Evolutionary conservation across 1,139 yeast species (phyloP), one percentile per base, ranked within the genome.

Genomic region (Magnusiomyces sp.): DNA sequence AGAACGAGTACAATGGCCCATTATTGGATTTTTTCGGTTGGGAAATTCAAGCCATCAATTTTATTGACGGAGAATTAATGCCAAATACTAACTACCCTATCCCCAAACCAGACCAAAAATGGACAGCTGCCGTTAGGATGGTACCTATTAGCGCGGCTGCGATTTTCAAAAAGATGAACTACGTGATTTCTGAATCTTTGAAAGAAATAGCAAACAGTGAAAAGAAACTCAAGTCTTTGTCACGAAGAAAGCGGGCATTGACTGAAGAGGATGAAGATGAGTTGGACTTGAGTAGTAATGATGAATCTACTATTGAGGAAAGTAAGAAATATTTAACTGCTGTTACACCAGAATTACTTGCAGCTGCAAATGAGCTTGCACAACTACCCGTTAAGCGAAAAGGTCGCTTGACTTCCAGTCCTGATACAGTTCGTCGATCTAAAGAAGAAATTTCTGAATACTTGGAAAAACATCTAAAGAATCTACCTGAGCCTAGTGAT

Each of bases 401-500:
- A n/a, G 48, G 46, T n/a, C 48, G 50, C 23, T 33, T 45, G 29
- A 45, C 41, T 14, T 34, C 43, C 20, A 48, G 46, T 2, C 50
- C 49, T 4, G 54, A 51, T 31, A 51, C 54, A 1, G 40, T 46
- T 7, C 46, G 52, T 1, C 33, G 52, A 16, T 36, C 52, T 2
- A 41, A 46, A 11, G 47, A 46, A 34, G 54, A 51, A 34, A 46
- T 48, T 37, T 53, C 52, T 19, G 40, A 40, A 5, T 32, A 47
- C 36, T 36, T 50, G 5, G 50, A 43, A n/a, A 40, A 44, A 31
- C 53, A 53, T 33, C 51, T 66, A 17, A 52, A 55, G 14, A 54
- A 54, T 29, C 53, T 67, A 20, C 58, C 57, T 2, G 56, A 59
- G 16, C 69, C 71, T 1, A 56, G 59, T 16, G 46, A 53, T 14